Evolutionary conservation across 495 filamentous ascomycete species (phyloP).

Genomic region (Penicillium herquei): DNA sequence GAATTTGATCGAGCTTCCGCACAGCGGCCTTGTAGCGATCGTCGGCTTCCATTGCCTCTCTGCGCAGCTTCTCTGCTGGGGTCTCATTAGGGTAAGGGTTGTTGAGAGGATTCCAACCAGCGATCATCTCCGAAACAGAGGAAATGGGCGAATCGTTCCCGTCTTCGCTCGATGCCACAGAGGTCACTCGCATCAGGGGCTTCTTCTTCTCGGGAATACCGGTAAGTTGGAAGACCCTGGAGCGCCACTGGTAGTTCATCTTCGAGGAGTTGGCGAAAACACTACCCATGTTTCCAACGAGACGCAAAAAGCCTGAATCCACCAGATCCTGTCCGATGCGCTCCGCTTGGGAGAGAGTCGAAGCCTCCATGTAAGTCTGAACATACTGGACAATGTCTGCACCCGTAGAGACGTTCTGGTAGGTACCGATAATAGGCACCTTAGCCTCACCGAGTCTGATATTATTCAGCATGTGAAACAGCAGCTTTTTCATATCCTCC

Average conservation of each 20-base stretch:
- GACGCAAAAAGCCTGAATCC: conserved; percentile 76
- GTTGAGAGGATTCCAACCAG: conserved; percentile 87
- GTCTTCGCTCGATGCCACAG: conserved; percentile 56
- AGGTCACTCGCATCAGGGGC: conserved; percentile 66
- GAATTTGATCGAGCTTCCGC: conserved; percentile 79
- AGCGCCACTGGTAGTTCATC: conserved; percentile 96
- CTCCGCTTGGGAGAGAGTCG: conserved; percentile 85
- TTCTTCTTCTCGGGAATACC: conserved; percentile 87
- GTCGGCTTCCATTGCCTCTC: conserved; percentile 88
- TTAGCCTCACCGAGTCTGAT: conserved; percentile 88
- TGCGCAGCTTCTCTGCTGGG: conserved; percentile 75
- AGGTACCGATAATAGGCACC: conserved; percentile 92
- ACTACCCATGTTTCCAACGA: conserved; percentile 92
- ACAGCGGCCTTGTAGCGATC: conserved; percentile 88
- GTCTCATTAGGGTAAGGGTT: conserved; percentile 91
- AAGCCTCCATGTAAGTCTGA: conserved; percentile 80
- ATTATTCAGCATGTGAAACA: conserved; percentile 80
- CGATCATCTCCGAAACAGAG: conserved; percentile 81
- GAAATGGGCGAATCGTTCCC: conserved; percentile 70
- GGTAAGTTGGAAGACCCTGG: conserved; percentile 83
- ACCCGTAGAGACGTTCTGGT: conserved; percentile 86
- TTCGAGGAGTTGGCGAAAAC: conserved; percentile 96
- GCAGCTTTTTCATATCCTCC: conserved; percentile 84
- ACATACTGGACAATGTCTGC: conserved; percentile 93
- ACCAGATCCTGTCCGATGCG: conserved; percentile 92